These are phyloP conservation scores for Pseudoscleropodium purum DNA, from an alignment of 225 moss, liverwort and hornwort genomes.

Conservation along the genomic window DNA sequence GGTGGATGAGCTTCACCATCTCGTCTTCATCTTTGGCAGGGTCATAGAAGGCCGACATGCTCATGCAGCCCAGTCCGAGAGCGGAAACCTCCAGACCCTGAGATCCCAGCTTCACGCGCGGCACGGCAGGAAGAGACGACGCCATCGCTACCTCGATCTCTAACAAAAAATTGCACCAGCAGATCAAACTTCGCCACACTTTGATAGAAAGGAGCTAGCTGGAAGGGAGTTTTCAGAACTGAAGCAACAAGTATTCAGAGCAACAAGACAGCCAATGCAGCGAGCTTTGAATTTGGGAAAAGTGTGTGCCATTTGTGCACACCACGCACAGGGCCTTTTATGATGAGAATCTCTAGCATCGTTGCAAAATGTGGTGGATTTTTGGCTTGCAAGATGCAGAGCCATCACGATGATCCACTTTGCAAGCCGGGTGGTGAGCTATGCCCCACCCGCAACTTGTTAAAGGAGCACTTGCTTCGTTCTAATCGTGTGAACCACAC, in stretches of 20 bases:
- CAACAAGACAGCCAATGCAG: not conserved
- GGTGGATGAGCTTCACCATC: conserved; percentile 53
- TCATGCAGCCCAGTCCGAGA: conserved; percentile 66
- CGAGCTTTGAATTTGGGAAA: not conserved
- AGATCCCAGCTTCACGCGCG: conserved; percentile 55
- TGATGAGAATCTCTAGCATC: not conserved
- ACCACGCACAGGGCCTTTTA: not conserved
- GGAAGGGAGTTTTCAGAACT: not conserved
- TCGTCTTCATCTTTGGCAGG: conserved; percentile 42
- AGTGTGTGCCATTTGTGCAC: not conserved
- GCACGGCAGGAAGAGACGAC: conserved; percentile 15
- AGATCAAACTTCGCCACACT: too few species aligned
- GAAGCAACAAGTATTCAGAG: not conserved
- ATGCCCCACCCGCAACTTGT: too few species aligned
- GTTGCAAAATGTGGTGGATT: too few species aligned
- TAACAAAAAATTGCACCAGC: not conserved
- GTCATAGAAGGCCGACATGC: conserved; percentile 61
- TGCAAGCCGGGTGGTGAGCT: too few species aligned
- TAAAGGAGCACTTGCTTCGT: too few species aligned
- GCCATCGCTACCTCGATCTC: conserved; percentile 7
- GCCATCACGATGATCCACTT: too few species aligned
- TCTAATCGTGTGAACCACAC: too few species aligned
- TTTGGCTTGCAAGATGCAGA: too few species aligned
- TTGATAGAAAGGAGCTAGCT: too few species aligned
- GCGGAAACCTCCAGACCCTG: conserved; percentile 63